Percentiles rank a stretch among this genome's conserved stretches.
Conservation (phyloP, 768 basidiomycete genomes). For the Dentipellis sp. region DNA sequence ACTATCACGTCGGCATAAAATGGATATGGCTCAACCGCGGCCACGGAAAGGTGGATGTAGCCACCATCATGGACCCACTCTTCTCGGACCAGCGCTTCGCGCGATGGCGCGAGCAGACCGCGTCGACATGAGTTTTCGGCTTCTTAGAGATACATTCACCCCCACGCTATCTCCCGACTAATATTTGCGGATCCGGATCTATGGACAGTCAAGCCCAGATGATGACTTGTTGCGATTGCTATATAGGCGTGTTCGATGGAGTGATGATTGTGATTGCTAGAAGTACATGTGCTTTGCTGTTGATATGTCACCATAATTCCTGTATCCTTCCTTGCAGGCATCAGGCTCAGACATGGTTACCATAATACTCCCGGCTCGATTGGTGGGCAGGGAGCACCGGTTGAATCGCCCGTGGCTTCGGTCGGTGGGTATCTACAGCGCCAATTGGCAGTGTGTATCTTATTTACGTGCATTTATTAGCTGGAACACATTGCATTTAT, state of each 20-base stretch:
- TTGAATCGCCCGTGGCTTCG: conserved; percentile 30
- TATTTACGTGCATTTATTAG: neutral
- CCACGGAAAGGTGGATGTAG: conserved; percentile 19
- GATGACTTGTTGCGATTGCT: too few species aligned
- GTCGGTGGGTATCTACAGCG: conserved; percentile 91
- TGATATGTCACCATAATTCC: too few species aligned
- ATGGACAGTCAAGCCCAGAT: too few species aligned
- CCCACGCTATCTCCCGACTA: too few species aligned
- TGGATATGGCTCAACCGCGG: conserved; percentile 40
- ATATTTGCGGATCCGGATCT: too few species aligned
- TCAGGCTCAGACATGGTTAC: conserved; percentile 6
- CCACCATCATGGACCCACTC: conserved; percentile 24
- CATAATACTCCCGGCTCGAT: conserved; percentile 17
- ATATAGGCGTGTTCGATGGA: too few species aligned
- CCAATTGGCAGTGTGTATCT: conserved; percentile 86
- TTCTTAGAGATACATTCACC: too few species aligned
- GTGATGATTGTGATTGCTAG: too few species aligned
- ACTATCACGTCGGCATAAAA: conserved; percentile 38
- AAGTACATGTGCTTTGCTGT: too few species aligned
- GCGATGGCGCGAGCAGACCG: neutral
- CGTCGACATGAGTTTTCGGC: too few species aligned
- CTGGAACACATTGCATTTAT: neutral
- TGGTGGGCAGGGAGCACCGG: conserved; percentile 6
- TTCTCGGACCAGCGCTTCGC: conserved; percentile 33
- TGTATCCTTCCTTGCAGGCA: too few species aligned